A percentile compares a stretch with the other conserved stretches of the same genome.
These are phyloP conservation scores for Syzygium aromaticum DNA, from an alignment of 345 rosid species.

Conservation along the genomic window DNA sequence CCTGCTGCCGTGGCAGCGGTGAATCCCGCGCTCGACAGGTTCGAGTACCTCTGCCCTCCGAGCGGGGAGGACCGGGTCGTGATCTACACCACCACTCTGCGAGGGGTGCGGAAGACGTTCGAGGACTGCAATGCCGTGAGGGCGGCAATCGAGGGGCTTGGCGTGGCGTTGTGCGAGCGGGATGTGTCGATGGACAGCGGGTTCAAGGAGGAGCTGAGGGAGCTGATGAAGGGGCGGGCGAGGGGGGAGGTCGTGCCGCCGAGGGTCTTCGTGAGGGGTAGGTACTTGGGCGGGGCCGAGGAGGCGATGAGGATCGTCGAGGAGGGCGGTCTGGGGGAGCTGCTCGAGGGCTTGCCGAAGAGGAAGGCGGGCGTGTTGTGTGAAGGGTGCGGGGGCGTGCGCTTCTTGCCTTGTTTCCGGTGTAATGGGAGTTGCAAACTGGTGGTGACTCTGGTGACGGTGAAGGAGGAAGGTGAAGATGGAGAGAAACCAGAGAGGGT, in stretches of 20 bases:
- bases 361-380: constrained; percentile 27
- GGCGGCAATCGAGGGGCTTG: constrained; percentile 37
- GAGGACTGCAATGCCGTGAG: constrained; percentile 73
- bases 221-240: constrained; percentile 17
- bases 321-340: constrained; percentile 55
- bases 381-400: constrained; percentile 60
- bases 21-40: constrained; percentile 5
- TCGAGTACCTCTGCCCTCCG: constrained; percentile 43
- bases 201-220: constrained; percentile 34
- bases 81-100: constrained; percentile 68
- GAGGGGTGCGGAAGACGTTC: constrained; percentile 71
- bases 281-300: constrained; percentile 84
- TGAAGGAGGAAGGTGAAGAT: neutral
- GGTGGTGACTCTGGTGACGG: neutral
- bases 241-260: constrained; percentile 41
- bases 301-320: constrained; percentile 54
- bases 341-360: constrained; percentile 45
- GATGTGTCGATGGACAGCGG: constrained; percentile 68
- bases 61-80: constrained; percentile 54
- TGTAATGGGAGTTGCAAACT: constrained; percentile 81
- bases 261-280: constrained; percentile 62
- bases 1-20: neutral
- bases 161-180: constrained; percentile 17
- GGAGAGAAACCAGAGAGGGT: constrained; percentile 18
- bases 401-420: constrained; percentile 67